Percentiles rank a stretch among this genome's conserved stretches.
Conservation (phyloP, 2,329 filamentous ascomycete species). For the Macrophomina tecta region DNA sequence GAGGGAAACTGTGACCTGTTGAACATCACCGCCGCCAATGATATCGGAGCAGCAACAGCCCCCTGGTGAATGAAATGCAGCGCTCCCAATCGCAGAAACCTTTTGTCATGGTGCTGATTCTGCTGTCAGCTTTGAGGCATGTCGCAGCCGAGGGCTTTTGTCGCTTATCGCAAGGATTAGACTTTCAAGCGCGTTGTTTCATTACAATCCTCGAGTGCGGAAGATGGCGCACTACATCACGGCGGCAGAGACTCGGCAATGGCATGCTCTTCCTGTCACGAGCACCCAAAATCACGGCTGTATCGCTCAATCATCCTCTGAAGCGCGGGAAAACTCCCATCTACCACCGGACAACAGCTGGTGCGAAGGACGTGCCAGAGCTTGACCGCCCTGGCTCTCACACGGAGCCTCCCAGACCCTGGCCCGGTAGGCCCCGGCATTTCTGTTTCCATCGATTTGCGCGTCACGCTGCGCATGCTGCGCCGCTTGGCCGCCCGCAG, state of each 20-base stretch:
- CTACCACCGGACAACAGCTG: slow-evolving; percentile 69
- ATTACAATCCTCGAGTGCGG: not conserved
- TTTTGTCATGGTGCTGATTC: slow-evolving; percentile 11
- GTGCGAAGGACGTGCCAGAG: slow-evolving; percentile 83
- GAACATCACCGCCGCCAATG: slow-evolving; percentile 5
- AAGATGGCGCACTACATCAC: not conserved
- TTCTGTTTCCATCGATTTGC: not conserved
- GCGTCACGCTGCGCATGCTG: not conserved
- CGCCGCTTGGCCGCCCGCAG: not conserved
- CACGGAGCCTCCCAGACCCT: not conserved
- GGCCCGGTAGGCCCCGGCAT: not conserved
- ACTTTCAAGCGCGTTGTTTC: not conserved
- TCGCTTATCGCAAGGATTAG: slow-evolving; percentile 12
- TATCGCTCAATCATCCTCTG: slow-evolving; percentile 17
- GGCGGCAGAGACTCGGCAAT: not conserved
- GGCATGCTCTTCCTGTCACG: not conserved
- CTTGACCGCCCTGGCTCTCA: slow-evolving; percentile 70
- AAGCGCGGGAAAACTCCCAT: not conserved
- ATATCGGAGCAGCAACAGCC: not conserved
- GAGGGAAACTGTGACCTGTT: not conserved
- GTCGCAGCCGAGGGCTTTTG: not conserved
- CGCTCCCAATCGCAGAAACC: not conserved
- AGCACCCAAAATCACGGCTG: not conserved
- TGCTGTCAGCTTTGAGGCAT: not conserved
- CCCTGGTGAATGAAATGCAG: not conserved